Evolutionary conservation across 805 yeast species (phyloP), one percentile per base, ranked within the genome.

Genomic region (Kregervanrija delftensis): DNA sequence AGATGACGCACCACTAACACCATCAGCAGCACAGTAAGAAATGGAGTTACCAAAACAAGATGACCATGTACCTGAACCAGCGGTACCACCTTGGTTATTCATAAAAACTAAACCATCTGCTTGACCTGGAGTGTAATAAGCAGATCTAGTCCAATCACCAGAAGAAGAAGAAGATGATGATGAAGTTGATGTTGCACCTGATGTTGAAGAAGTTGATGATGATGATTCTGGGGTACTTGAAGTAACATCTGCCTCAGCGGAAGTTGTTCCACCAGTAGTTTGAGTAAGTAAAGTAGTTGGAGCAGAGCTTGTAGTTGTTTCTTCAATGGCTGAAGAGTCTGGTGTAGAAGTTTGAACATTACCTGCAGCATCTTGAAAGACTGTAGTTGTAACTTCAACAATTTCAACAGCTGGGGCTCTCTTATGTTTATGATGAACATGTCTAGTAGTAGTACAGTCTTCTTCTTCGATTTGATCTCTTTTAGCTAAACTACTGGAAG

Each of bases 21-120:
- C 95, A 63, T 90, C 88, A 8, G 86, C 56, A 59, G 79, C 86
- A 57, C 84, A 79, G 68, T 76, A 93, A 5, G 96, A 87, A 48
- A 93, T 73, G 32, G 98, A 90, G 80, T 85, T 85, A 69, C 99
- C 99, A 68, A 86, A 89, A 61, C 83, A 72, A 32, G 80, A 58
- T 33, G 90, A 85, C 86, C 91, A 91, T 33, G 76, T 77, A 70
- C 99, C 99, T 11, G 96, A 87, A 43, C 87, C 89, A 28, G 72
- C 64, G 37, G 81, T 71, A 54, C 95, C 96, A 67, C 99, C 99
- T 59, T 71, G 69, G 67, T 85, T 77, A 82, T 91, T 91, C 70
- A 90, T 71, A 79, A 93, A 90, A 35, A 80, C 81, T 53, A 79
- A 69, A 66, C 89, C 89, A 57, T 74, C 69, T 42, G 89, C 67